Percentiles rank a stretch among this genome's conserved stretches.
Evolutionary conservation across 2,329 filamentous ascomycete genomes (phyloP).

Genomic region (Penicillium decumbens): DNA sequence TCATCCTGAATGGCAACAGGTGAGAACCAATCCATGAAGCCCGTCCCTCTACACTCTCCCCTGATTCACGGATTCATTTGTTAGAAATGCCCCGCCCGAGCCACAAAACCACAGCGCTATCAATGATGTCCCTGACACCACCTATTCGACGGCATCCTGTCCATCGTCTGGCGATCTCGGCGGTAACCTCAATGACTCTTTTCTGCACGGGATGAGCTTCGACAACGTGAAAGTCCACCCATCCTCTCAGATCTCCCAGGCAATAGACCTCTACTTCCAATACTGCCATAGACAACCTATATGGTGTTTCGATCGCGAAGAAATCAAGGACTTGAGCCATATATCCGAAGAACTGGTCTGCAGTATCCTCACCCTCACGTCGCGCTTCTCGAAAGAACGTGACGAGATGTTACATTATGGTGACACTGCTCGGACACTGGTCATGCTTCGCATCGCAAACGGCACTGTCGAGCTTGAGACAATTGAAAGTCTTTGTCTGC

Average conservation of each 20-base stretch:
- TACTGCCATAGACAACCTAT: constrained; percentile 38
- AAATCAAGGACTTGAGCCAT: constrained; percentile 26
- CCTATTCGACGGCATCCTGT: constrained; percentile 15
- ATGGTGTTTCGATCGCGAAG: constrained; percentile 36
- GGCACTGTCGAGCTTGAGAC: constrained; percentile 49
- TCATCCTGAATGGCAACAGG: constrained; percentile 45
- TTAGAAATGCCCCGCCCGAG: constrained; percentile 2
- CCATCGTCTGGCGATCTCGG: constrained; percentile 19
- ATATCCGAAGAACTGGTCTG: constrained; percentile 33
- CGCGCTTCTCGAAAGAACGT: constrained; percentile 29
- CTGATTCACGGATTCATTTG: constrained; percentile 26
- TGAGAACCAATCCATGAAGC: constrained; percentile 16
- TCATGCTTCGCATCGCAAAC: constrained; percentile 51
- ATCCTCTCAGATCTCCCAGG: constrained; percentile 22
- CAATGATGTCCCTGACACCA: constrained; percentile 14
- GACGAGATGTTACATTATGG: constrained; percentile 35
- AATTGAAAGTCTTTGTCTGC: constrained; percentile 50
- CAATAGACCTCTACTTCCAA: constrained; percentile 34
- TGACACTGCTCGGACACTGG: constrained; percentile 34
- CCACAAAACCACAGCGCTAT: constrained; percentile 10
- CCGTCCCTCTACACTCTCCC: not conserved
- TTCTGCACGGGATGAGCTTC: constrained; percentile 21
- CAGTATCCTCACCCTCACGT: constrained; percentile 32
- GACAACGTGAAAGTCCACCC: constrained; percentile 25
- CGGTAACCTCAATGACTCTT: constrained; percentile 17